These are phyloP conservation scores for Lachancea sp. DNA, from an alignment of 805 yeast genomes.

Conservation along the genomic window DNA sequence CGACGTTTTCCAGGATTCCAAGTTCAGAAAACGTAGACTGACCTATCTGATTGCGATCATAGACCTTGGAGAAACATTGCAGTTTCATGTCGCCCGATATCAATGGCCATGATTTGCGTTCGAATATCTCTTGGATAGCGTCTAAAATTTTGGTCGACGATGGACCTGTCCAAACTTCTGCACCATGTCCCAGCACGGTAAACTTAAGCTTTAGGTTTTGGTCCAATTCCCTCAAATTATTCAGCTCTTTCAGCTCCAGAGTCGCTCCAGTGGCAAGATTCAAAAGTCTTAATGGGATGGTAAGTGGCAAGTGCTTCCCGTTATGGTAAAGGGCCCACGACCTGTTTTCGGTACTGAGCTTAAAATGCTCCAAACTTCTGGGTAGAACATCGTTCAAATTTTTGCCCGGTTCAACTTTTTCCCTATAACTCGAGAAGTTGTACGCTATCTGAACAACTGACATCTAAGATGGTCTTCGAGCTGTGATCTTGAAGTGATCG, in stretches of 20 bases:
- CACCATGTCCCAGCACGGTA: constrained; percentile 21
- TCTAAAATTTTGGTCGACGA: constrained; percentile 14
- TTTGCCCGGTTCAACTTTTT: constrained; percentile 33
- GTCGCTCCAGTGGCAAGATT: constrained; percentile 43
- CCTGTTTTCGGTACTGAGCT: constrained; percentile 16
- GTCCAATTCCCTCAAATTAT: constrained; percentile 2
- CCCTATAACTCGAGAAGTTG: constrained; percentile 31
- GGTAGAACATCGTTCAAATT: constrained; percentile 34
- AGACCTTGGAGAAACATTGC: constrained; percentile 22
- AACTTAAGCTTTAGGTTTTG: constrained; percentile 29
- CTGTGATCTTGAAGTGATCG: no score
- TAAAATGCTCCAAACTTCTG: constrained; percentile 35
- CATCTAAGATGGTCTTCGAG: constrained; percentile 22
- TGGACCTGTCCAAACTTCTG: constrained; percentile 23
- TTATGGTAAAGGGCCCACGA: constrained; percentile 30
- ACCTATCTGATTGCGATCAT: constrained; percentile 6
- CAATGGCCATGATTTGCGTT: constrained; percentile 12
- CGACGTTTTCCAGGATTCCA: constrained; percentile 6
- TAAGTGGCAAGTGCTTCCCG: constrained; percentile 30
- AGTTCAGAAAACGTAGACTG: constrained; percentile 6
- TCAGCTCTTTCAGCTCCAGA: constrained; percentile 23
- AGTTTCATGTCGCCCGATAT: constrained; percentile 7
- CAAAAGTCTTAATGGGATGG: constrained; percentile 39
- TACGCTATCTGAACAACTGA: constrained; percentile 34
- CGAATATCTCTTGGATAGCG: constrained; percentile 14